phyloP scores from a whole-genome alignment of 2,329 filamentous ascomycete species.

The Fusarium incarnatum region DNA sequence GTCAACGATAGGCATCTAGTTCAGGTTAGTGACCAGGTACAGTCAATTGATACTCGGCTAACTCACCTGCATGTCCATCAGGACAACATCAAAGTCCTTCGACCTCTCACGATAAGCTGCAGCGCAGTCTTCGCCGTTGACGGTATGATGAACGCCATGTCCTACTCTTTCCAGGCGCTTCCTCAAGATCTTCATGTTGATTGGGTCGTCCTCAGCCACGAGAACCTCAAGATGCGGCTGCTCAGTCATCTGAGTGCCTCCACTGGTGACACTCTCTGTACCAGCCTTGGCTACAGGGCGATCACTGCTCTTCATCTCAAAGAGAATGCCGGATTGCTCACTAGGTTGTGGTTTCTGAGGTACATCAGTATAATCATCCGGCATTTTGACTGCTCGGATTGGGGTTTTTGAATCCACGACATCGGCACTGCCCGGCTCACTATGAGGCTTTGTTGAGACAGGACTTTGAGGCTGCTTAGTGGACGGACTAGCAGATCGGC shows the following conservation, averaged over 20 bases:
- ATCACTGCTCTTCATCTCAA: constrained; percentile 52
- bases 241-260: constrained; percentile 34
- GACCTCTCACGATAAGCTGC: constrained; percentile 73
- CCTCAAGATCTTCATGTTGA: constrained; percentile 84
- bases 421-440: constrained; percentile 52
- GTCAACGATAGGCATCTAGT: constrained; percentile 93
- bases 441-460: constrained; percentile 24
- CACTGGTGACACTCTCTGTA: constrained; percentile 44
- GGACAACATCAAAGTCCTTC: constrained; percentile 76
- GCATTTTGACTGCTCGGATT: constrained; percentile 60
- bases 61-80: constrained; percentile 93
- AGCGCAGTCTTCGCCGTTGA: constrained; percentile 88
- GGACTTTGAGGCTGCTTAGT: constrained; percentile 18
- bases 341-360: constrained; percentile 47
- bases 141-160: constrained; percentile 76
- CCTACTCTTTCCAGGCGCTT: constrained; percentile 83
- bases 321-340: constrained; percentile 53
- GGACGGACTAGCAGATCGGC: constrained; percentile 30
- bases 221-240: constrained; percentile 68
- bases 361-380: constrained; percentile 58
- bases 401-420: constrained; percentile 60
- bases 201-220: constrained; percentile 88
- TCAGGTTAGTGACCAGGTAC: background rate
- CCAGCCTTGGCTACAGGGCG: constrained; percentile 7
- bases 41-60: constrained; percentile 4